Evolutionary conservation across 2,329 filamentous ascomycete species (phyloP).

Genomic region (Ophiocordyceps sinensis): DNA sequence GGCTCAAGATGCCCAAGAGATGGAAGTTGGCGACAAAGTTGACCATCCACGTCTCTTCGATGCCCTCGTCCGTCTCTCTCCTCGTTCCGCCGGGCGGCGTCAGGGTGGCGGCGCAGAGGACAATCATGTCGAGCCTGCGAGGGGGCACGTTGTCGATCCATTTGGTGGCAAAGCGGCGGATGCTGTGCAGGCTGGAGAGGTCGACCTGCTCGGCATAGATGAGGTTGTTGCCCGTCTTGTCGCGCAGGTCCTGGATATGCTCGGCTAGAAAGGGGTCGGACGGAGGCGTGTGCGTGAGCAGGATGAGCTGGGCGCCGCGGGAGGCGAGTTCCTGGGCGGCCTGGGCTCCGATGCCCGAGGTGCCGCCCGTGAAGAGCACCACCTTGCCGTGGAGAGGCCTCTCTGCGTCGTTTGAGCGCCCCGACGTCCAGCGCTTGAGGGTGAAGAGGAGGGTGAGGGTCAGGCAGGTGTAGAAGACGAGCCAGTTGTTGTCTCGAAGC

Average conservation of each 20-base stretch:
- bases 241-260: slow-evolving; percentile 77
- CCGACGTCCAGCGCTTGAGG: slow-evolving; percentile 64
- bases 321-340: slow-evolving; percentile 60
- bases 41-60: slow-evolving; percentile 85
- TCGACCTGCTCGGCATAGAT: slow-evolving; percentile 96
- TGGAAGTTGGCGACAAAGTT: slow-evolving; percentile 97
- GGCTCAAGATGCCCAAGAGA: slow-evolving; percentile 77
- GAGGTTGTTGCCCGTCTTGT: slow-evolving; percentile 63
- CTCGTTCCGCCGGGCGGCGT: slow-evolving; percentile 51
- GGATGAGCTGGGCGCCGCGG: slow-evolving; percentile 78
- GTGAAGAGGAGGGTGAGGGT: slow-evolving; percentile 24
- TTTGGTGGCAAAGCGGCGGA: slow-evolving; percentile 86
- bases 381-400: slow-evolving; percentile 87
- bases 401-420: slow-evolving; percentile 60
- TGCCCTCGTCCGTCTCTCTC: slow-evolving; percentile 55
- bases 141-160: slow-evolving; percentile 96
- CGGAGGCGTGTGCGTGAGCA: slow-evolving; percentile 70
- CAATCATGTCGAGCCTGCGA: slow-evolving; percentile 75
- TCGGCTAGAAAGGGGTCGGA: slow-evolving; percentile 83
- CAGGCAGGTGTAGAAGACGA: slow-evolving; percentile 23
- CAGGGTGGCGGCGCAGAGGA: slow-evolving; percentile 71
- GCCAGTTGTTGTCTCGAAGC: slow-evolving; percentile 29
- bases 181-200: slow-evolving; percentile 72
- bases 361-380: slow-evolving; percentile 86
- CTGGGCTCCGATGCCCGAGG: slow-evolving; percentile 76